Evolutionary conservation across 2,329 filamentous ascomycete species (phyloP).

Genomic region (Fonsecaea pedrosoi): DNA sequence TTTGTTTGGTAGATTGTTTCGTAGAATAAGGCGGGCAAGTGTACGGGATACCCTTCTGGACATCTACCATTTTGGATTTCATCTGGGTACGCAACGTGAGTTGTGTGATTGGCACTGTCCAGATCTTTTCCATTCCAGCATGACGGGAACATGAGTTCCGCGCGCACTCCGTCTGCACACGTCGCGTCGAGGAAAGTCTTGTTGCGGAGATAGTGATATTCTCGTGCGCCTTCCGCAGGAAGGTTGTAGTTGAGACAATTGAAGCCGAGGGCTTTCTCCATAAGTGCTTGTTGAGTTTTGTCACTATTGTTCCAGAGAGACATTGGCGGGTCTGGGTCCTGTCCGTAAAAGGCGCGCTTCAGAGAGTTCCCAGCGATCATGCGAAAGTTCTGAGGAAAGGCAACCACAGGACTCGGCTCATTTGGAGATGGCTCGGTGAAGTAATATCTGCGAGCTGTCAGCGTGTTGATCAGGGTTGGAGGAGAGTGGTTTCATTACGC

Average conservation of each 20-base stretch:
- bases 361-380: constrained; percentile 80
- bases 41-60: constrained; percentile 70
- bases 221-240: constrained; percentile 73
- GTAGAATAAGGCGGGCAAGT: constrained; percentile 77
- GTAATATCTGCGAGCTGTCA: constrained; percentile 71
- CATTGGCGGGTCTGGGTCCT: constrained; percentile 71
- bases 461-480: constrained; percentile 17
- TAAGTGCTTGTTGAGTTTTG: constrained; percentile 72
- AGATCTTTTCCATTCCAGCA: constrained; percentile 81
- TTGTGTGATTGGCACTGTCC: constrained; percentile 61
- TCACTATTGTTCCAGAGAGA: constrained; percentile 71
- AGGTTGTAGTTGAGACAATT: constrained; percentile 86
- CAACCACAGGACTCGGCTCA: constrained; percentile 42
- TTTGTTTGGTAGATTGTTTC: constrained; percentile 84
- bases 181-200: constrained; percentile 80
- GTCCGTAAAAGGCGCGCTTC: constrained; percentile 72
- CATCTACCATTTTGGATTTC: constrained; percentile 78
- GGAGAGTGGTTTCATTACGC: constrained; percentile 64
- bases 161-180: constrained; percentile 79
- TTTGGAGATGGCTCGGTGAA: constrained; percentile 61
- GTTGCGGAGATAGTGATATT: constrained; percentile 80
- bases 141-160: constrained; percentile 86
- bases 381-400: constrained; percentile 77
- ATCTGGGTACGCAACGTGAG: constrained; percentile 78
- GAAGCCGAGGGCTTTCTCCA: constrained; percentile 86